Conservation (phyloP, 805 yeast species). For the Cyberlindnera meyerae region DNA sequence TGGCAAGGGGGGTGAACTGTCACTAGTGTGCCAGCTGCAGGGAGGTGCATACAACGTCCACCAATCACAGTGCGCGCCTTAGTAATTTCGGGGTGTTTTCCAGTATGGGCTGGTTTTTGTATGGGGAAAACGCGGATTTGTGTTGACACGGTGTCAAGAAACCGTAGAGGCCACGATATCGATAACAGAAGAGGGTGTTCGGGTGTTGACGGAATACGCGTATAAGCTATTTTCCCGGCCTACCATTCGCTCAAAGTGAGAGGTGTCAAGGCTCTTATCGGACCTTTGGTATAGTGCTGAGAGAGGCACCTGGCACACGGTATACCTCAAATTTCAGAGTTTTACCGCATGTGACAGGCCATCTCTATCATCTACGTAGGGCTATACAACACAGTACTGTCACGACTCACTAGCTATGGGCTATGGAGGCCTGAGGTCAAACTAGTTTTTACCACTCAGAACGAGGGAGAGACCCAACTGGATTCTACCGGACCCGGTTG, state of each 20-base stretch:
- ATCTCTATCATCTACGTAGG: no score
- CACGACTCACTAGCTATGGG: no score
- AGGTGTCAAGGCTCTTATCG: conserved; percentile 7
- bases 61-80: conserved; percentile 6
- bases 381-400: no score
- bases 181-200: not conserved
- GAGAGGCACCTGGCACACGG: no score
- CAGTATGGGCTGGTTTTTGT: not conserved
- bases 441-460: no score
- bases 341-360: no score
- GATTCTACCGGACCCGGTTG: no score
- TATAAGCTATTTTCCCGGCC: conserved; percentile 10
- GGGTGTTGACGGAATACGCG: not conserved
- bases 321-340: no score
- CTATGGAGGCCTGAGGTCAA: no score
- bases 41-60: conserved; percentile 1
- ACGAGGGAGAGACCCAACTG: no score
- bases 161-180: not conserved
- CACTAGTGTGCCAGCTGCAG: not conserved
- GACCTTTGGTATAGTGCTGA: no score
- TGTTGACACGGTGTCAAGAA: not conserved
- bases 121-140: no score
- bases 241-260: conserved; percentile 1
- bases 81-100: conserved; percentile 13
- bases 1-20: conserved; percentile 4